Conservation (phyloP, 345 rosid species). For the Rhodomyrtus tomentosa region DNA sequence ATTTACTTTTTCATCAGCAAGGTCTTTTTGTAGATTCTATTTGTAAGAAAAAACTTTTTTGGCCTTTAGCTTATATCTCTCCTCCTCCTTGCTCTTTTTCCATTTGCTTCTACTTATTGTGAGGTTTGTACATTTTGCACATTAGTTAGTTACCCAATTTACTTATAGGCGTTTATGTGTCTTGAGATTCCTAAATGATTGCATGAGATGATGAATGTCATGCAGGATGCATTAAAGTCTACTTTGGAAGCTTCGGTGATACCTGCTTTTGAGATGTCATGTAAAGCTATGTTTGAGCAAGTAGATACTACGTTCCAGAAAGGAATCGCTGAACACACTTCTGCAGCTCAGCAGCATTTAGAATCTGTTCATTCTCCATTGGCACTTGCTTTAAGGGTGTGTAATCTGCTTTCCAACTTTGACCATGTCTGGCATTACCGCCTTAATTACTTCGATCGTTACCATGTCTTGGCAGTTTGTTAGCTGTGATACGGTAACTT, state of each 20-base stretch:
- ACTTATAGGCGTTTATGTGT: background rate
- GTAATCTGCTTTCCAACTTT: background rate
- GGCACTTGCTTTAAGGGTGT: conserved; percentile 64
- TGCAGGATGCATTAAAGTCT: conserved; percentile 65
- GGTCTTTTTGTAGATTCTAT: background rate
- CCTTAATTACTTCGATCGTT: background rate
- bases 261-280: conserved; percentile 90
- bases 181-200: background rate
- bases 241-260: conserved; percentile 60
- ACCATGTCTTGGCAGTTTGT: background rate
- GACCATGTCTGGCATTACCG: background rate
- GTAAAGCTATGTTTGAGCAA: conserved; percentile 89
- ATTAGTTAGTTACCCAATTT: background rate
- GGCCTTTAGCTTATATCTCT: background rate
- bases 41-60: background rate
- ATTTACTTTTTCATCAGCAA: background rate
- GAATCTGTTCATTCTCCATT: conserved; percentile 63
- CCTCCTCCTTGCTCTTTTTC: background rate
- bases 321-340: conserved; percentile 70
- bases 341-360: conserved; percentile 59
- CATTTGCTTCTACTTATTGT: background rate
- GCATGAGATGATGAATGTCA: background rate
- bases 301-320: conserved; percentile 71
- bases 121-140: background rate
- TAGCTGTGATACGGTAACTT: background rate